phyloP scores from a whole-genome alignment of 1,284 basidiomycete species.

The Marasmius fiardii region DNA sequence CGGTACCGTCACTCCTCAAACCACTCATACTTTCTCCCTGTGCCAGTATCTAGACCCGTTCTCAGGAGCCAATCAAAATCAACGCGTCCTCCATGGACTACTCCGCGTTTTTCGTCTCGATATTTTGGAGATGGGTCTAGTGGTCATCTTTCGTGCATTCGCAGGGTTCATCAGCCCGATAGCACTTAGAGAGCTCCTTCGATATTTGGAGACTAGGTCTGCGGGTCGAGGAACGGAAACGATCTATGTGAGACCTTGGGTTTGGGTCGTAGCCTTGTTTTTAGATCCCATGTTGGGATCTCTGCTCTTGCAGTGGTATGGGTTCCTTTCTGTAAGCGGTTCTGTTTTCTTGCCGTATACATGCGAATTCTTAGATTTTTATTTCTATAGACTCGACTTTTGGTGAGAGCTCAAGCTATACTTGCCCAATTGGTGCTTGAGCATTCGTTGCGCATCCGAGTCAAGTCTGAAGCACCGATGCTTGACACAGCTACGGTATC shows the following conservation, averaged over 20 bases:
- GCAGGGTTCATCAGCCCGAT: slow-evolving; percentile 31
- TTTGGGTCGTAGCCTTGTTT: slow-evolving; percentile 38
- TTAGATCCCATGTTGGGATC: slow-evolving; percentile 27
- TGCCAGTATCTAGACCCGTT: slow-evolving; percentile 21
- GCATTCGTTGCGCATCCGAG: slow-evolving; percentile 64
- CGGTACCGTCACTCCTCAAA: slow-evolving; percentile 13
- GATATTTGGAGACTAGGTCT: slow-evolving; percentile 18
- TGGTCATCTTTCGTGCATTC: slow-evolving; percentile 21
- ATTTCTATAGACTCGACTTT: slow-evolving; percentile 31
- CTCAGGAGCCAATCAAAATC: slow-evolving; percentile 16
- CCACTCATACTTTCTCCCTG: slow-evolving; percentile 14
- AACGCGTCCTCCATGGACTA: slow-evolving; percentile 24
- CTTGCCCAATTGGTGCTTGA: slow-evolving; percentile 72
- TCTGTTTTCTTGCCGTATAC: background rate
- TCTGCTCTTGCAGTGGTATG: slow-evolving; percentile 43
- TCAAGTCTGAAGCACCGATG: slow-evolving; percentile 55
- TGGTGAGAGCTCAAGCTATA: slow-evolving; percentile 57
- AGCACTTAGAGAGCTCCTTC: slow-evolving; percentile 32
- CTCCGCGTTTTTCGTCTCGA: slow-evolving; percentile 9
- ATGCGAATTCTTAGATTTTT: background rate
- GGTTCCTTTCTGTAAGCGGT: slow-evolving; percentile 39
- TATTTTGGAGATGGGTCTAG: slow-evolving; percentile 2
- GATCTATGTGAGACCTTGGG: slow-evolving; percentile 43
- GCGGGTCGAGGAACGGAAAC: slow-evolving; percentile 29
- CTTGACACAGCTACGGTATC: slow-evolving; percentile 7